Percentiles rank a stretch among this genome's conserved stretches.
Evolutionary conservation across 1,139 yeast genomes (phyloP).

Genomic region (Taphrina populina): DNA sequence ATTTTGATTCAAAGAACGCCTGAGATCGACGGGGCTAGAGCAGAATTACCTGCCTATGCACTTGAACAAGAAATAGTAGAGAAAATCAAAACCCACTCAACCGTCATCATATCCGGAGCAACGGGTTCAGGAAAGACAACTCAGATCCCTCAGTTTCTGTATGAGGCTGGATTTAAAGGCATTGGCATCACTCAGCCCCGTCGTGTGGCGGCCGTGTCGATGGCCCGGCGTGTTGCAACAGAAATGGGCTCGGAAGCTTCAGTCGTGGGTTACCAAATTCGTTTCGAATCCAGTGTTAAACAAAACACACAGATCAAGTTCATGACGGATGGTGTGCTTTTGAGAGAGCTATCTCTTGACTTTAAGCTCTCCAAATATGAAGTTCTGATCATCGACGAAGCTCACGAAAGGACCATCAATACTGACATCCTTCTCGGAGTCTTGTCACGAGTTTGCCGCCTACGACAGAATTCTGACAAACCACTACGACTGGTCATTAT

Average conservation of each 20-base stretch:
- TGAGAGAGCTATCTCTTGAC: conserved; percentile 89
- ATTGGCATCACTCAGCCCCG: conserved; percentile 97
- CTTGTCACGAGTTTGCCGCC: conserved; percentile 78
- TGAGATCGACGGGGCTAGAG: conserved; percentile 64
- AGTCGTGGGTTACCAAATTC: conserved; percentile 82
- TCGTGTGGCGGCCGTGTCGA: conserved; percentile 97
- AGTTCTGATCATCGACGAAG: conserved; percentile 87
- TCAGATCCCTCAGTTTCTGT: conserved; percentile 89
- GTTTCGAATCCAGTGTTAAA: conserved; percentile 77
- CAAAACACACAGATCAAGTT: conserved; percentile 79
- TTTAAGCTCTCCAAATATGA: conserved; percentile 78
- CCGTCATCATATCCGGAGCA: conserved; percentile 91
- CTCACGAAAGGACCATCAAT: conserved; percentile 93
- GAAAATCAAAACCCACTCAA: conserved; percentile 88
- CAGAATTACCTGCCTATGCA: conserved; percentile 79
- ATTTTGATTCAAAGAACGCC: conserved; percentile 66
- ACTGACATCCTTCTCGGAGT: conserved; percentile 95
- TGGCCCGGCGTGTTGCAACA: conserved; percentile 83
- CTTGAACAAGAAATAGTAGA: conserved; percentile 96
- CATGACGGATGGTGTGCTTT: conserved; percentile 97
- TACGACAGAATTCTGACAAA: conserved; percentile 53
- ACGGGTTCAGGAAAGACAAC: conserved; percentile 99
- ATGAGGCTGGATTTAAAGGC: conserved; percentile 84
- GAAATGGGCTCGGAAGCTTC: conserved; percentile 77
- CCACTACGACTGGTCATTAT: conserved; percentile 63